Evolutionary conservation across 768 basidiomycete species (phyloP).

Genomic region (Boletus pseudo-olivaceus): DNA sequence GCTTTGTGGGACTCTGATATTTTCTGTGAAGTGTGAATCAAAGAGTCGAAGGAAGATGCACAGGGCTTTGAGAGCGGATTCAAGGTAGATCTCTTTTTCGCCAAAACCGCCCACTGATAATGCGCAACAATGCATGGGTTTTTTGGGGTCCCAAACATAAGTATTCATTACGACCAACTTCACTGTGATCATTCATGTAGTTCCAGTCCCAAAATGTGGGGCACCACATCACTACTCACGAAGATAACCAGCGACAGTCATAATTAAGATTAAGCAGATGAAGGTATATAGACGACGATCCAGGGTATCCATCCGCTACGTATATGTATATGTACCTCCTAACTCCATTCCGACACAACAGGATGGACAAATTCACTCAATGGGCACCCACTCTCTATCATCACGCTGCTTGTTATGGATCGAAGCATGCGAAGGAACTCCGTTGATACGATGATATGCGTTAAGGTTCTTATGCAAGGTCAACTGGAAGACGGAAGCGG

Average conservation of each 20-base stretch:
- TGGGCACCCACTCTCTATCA: conserved; percentile 22
- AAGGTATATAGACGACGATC: conserved; percentile 19
- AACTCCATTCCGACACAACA: neutral
- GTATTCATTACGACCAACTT: no score
- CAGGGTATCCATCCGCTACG: conserved; percentile 10
- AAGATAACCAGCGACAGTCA: neutral
- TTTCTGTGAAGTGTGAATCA: no score
- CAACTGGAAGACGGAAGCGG: conserved; percentile 93
- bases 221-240: neutral
- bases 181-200: no score
- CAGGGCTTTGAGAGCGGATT: no score
- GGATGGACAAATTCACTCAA: conserved; percentile 15
- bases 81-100: no score
- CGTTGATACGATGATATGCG: conserved; percentile 87
- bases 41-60: neutral
- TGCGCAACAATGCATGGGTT: no score
- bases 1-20: no score
- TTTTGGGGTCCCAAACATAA: no score
- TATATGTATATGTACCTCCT: neutral
- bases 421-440: conserved; percentile 76
- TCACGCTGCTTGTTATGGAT: conserved; percentile 56
- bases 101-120: no score
- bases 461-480: conserved; percentile 98
- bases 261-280: conserved; percentile 27
- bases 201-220: no score